Base-by-base conservation (phyloP, 768 basidiomycete genomes). In the Dioszegia hungarica region DNA sequence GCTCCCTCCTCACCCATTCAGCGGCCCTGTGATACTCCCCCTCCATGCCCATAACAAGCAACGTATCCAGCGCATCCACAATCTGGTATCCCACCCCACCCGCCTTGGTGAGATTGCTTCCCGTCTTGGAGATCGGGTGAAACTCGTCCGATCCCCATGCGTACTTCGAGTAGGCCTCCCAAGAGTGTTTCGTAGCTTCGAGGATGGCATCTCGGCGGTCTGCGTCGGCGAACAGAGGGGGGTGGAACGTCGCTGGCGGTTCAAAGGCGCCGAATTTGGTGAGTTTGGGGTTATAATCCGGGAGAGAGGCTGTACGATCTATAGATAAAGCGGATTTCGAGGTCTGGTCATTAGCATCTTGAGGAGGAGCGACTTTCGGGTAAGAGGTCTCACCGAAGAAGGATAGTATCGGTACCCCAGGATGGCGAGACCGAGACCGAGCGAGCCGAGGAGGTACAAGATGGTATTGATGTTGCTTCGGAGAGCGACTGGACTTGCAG, bases 121-220 rank as follows among this genome's bases (percentile, higher is more conserved):
- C 93, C 25, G 76, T 77, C 46, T 81, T 80, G 50, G 82, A 82
- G 22, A 98, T 81, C 0, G 93, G 92, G 67, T 94, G 90, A 67
- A 90, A 95, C 74, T 72, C 89, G 78, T 95, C 91, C 54, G 82
- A 82, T 1, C 92, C 92, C 84, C 90, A 91, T 1, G 92, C 92
- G 72, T 95, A 85, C 43, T 84, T 79, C 78, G 91, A 90, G 44
- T 64, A 57, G 20, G 58, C 57, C n/a, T 31, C 56, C 57, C 63
- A 60, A 22, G 53, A 40, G 39, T 54, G 28, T 19, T 36, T 83
- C 80, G 93, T 90, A 0, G 92, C 89, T 5, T 81, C 80, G 14
- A 87, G 83, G 10, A 94, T 79, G 0, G 87, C 89, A 43, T 85
- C 82, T 33, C 84, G 82, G 72, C 83, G 87, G 22, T 74, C 65